Evolutionary conservation across 2,329 filamentous ascomycete species (phyloP).

Genomic region (Trichoderma breve): DNA sequence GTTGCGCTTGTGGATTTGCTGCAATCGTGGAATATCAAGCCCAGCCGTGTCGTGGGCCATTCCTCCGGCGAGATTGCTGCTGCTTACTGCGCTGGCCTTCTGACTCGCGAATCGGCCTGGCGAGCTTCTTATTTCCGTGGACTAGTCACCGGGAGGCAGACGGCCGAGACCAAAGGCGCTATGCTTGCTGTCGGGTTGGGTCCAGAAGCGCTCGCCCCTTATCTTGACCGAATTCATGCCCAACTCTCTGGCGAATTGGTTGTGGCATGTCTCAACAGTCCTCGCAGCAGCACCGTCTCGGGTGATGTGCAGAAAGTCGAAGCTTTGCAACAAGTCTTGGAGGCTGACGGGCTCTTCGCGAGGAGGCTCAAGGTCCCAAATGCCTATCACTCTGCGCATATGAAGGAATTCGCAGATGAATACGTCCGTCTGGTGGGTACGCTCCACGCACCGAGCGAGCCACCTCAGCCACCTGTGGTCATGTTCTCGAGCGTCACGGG

Average conservation of each 20-base stretch:
- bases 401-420: conserved; percentile 2
- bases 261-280: conserved; percentile 16
- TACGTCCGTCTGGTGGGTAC: conserved; percentile 8
- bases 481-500: conserved; percentile 11
- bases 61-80: conserved; percentile 19
- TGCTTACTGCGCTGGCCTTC: conserved; percentile 5
- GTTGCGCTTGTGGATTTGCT: conserved; percentile 2
- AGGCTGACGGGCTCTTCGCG: conserved; percentile 2
- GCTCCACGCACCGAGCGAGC: neutral
- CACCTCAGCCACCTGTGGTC: neutral
- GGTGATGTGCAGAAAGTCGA: conserved; percentile 8
- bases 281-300: conserved; percentile 2
- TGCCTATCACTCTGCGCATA: conserved; percentile 17
- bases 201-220: neutral
- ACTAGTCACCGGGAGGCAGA: conserved; percentile 7
- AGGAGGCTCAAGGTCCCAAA: conserved; percentile 11
- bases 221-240: neutral
- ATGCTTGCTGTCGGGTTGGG: conserved; percentile 15
- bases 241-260: neutral
- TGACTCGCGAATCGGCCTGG: conserved; percentile 2
- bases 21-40: neutral
- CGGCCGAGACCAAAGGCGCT: conserved; percentile 3
- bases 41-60: conserved; percentile 8
- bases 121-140: conserved; percentile 10
- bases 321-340: neutral